Conservation (phyloP, 1,139 yeast genomes). For the Suhomyces bokatorum region DNA sequence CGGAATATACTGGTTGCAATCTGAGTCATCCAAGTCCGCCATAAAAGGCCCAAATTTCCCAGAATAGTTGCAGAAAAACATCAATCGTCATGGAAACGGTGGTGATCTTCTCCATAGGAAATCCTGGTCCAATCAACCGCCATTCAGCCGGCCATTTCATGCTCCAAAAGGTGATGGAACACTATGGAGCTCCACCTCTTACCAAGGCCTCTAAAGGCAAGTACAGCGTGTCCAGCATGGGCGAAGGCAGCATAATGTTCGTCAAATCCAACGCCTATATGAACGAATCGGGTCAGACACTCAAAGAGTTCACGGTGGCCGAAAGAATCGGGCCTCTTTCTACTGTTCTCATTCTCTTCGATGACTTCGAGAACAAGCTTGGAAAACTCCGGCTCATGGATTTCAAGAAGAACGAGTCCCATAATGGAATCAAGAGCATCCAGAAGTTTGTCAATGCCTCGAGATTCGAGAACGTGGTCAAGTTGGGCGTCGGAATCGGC, state of each 20-base stretch:
- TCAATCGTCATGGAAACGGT: slow-evolving; percentile 11
- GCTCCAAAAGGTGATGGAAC: slow-evolving; percentile 29
- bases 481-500: slow-evolving; percentile 46
- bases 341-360: slow-evolving; percentile 33
- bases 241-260: slow-evolving; percentile 24
- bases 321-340: slow-evolving; percentile 21
- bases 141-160: slow-evolving; percentile 45
- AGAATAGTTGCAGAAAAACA: background rate
- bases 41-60: background rate
- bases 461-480: slow-evolving; percentile 20
- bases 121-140: slow-evolving; percentile 42
- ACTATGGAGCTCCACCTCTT: slow-evolving; percentile 28
- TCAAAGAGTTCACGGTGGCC: slow-evolving; percentile 25
- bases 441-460: slow-evolving; percentile 11
- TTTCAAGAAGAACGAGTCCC: slow-evolving; percentile 41
- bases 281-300: slow-evolving; percentile 41
- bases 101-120: slow-evolving; percentile 43
- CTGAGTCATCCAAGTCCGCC: background rate
- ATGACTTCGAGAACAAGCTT: slow-evolving; percentile 40
- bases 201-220: slow-evolving; percentile 17
- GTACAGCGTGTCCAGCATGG: slow-evolving; percentile 27
- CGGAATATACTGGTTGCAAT: background rate
- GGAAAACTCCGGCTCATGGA: slow-evolving; percentile 31
- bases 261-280: slow-evolving; percentile 43
- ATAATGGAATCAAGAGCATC: slow-evolving; percentile 41